phyloP scores from a whole-genome alignment of 73 alveolate species.

The Paramecium octaurelia region DNA sequence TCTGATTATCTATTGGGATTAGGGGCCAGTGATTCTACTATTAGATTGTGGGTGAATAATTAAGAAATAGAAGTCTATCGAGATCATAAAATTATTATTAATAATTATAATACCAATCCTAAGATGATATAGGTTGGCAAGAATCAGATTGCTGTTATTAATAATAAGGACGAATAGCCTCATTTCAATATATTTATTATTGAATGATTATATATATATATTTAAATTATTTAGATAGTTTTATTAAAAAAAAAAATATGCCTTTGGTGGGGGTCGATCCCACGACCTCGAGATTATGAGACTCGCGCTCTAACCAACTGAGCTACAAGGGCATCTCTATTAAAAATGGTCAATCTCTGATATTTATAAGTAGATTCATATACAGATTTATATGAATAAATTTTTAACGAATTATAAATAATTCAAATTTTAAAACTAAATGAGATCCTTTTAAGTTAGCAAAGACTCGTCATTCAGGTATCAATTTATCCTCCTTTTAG shows the following conservation, averaged over 20 bases:
- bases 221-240: background rate
- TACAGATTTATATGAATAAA: background rate
- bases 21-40: slow-evolving; percentile 40
- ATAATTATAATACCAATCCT: slow-evolving; percentile 24
- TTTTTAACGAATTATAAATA: slow-evolving; percentile 28
- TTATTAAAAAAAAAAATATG: slow-evolving; percentile 15
- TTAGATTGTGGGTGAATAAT: background rate
- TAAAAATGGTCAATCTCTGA: background rate
- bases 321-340: slow-evolving; percentile 63
- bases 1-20: background rate
- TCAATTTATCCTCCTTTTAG: background rate
- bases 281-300: slow-evolving; percentile 72
- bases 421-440: slow-evolving; percentile 29
- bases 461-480: slow-evolving; percentile 47
- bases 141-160: background rate
- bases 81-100: background rate
- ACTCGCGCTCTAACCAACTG: slow-evolving; percentile 74
- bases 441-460: slow-evolving; percentile 7
- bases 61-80: slow-evolving; percentile 24
- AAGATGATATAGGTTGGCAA: background rate
- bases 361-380: background rate
- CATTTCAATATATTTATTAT: background rate
- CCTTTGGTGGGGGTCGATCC: slow-evolving; percentile 69
- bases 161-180: slow-evolving; percentile 17
- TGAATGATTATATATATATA: background rate